Conservation (phyloP, 2,329 filamentous ascomycete genomes). For the Stagonosporopsis rhizophila region DNA sequence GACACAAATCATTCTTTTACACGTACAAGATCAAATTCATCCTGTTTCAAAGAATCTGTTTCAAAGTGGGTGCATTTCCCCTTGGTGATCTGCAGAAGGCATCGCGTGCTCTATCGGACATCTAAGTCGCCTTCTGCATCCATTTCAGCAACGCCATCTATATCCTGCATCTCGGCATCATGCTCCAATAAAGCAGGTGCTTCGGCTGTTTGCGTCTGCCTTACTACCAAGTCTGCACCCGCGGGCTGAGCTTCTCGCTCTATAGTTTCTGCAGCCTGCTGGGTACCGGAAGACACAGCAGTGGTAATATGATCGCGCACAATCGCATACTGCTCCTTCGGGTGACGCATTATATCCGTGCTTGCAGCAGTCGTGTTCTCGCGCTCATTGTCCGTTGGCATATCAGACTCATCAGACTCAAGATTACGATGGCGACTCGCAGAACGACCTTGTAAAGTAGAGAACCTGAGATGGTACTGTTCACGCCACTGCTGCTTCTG, state of each 20-base stretch:
- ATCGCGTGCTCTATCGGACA: neutral
- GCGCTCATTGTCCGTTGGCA: neutral
- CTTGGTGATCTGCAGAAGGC: neutral
- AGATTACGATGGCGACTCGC: neutral
- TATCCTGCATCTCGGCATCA: constrained; percentile 25
- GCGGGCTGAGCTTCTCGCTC: neutral
- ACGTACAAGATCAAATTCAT: no score
- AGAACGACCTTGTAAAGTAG: constrained; percentile 15
- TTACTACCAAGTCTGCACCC: neutral
- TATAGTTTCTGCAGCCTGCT: neutral
- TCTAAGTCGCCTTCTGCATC: constrained; percentile 37
- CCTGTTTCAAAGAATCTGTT: no score
- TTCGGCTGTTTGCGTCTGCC: constrained; percentile 1
- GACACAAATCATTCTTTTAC: no score
- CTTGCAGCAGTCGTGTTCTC: constrained; percentile 5
- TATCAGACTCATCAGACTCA: constrained; percentile 2
- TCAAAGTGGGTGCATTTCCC: no score
- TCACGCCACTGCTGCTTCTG: constrained; percentile 34
- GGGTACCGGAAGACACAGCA: neutral
- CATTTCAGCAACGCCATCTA: constrained; percentile 17
- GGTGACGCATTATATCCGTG: constrained; percentile 26
- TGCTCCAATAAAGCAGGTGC: neutral
- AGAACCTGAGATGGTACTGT: constrained; percentile 30
- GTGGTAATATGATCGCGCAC: constrained; percentile 9
- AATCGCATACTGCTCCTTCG: constrained; percentile 32